Evolutionary conservation across 208 protist species (phyloP), one percentile per base, ranked within the genome.

Genomic region (Leptomonas seymouri): DNA sequence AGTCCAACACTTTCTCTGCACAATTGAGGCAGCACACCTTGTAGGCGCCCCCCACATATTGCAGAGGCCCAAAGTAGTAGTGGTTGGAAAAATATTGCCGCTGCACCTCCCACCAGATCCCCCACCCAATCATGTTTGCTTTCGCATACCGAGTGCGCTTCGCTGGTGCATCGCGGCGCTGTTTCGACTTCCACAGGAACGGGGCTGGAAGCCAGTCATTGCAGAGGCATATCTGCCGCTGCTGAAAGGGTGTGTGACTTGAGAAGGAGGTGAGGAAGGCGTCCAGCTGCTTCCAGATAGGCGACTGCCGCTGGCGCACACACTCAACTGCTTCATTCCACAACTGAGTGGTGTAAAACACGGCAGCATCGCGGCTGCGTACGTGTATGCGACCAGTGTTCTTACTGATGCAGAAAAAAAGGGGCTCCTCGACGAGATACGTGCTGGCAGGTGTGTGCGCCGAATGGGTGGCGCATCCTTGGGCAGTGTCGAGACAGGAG

Each of bases 331-430:
- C 86, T 42, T 90, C 86, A 34, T 90, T 46, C 67, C 80, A 62
- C 28, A 81, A 71, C 9, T 85, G 39, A 25, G 78, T 80, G n/a
- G 54, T 64, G 56, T 90, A 84, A 41, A 78, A 68, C 0, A 27
- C 42, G 44, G n/a, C 45, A 27, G 25, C 34, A 9, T 55, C 44
- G 18, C 48, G 41, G 9, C 58, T 39, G 48, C 72, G 75, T 3
- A 90, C 80, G 67, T 95, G 86, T 80, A 95, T 86, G 44, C 90
- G 76, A 2, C 76, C 77, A 1, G 86, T 95, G 73, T 90, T 85
- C 44, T 55, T 63, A 67, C 90, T 95, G 27, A 95, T 56, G 42
- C 71, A 56, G 53, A 89, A 89, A 11, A 83, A 61, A 11, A 85
- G 58, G 18, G 42, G 34, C 20, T 69, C 63, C 31, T 30, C 45